phyloP scores from a whole-genome alignment of 2,329 filamentous ascomycete species.

The Fusarium poae region DNA sequence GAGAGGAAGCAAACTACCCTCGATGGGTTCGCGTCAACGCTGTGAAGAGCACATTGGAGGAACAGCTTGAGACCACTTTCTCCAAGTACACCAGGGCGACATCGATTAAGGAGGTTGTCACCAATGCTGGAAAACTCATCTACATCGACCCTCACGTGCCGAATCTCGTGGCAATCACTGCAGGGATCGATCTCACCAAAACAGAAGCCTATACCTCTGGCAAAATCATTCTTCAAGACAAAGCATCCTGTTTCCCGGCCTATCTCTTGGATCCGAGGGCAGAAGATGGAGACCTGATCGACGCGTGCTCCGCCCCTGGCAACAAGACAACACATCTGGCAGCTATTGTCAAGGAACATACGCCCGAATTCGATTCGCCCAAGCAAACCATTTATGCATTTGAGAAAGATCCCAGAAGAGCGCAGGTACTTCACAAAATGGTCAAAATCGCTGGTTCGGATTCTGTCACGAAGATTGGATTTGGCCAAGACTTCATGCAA shows the following conservation, averaged over 20 bases:
- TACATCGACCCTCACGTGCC: constrained; percentile 86
- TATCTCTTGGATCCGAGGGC: constrained; percentile 80
- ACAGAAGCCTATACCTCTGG: constrained; percentile 80
- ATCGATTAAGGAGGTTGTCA: constrained; percentile 69
- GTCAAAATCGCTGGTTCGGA: constrained; percentile 80
- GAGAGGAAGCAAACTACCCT: constrained; percentile 73
- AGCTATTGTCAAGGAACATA: constrained; percentile 71
- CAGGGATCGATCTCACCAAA: constrained; percentile 77
- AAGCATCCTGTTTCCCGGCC: constrained; percentile 96
- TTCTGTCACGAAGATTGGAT: constrained; percentile 73
- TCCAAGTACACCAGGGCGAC: constrained; percentile 68
- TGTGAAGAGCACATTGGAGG: constrained; percentile 76
- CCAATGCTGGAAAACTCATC: constrained; percentile 63
- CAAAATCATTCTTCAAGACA: constrained; percentile 91
- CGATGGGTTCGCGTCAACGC: constrained; percentile 93
- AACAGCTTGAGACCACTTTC: constrained; percentile 83
- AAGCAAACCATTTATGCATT: constrained; percentile 76
- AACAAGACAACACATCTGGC: constrained; percentile 98
- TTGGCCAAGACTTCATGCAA: constrained; percentile 84
- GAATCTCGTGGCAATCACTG: constrained; percentile 83
- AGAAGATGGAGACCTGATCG: constrained; percentile 82
- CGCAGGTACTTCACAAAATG: constrained; percentile 87
- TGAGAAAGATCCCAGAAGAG: constrained; percentile 79
- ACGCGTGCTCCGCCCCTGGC: constrained; percentile 93
- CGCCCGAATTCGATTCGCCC: constrained; percentile 53